Conservation (phyloP, 2,329 filamentous ascomycete species). For the Alternaria triticina region DNA sequence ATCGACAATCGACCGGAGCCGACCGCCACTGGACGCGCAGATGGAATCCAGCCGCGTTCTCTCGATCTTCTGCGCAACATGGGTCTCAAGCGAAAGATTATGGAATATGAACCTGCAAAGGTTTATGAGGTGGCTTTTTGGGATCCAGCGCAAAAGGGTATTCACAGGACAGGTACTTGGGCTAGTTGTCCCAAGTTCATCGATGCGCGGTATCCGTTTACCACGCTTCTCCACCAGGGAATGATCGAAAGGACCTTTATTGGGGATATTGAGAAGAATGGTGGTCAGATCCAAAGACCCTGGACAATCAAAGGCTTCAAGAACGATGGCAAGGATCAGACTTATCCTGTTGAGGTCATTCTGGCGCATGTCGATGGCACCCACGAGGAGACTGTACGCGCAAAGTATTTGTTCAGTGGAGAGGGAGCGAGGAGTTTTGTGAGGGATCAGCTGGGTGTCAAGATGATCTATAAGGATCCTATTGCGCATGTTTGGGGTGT, state of each 20-base stretch:
- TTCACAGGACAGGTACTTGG: constrained; percentile 72
- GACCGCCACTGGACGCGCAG: constrained; percentile 83
- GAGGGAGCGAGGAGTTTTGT: constrained; percentile 68
- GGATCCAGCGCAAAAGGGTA: constrained; percentile 63
- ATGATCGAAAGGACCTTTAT: constrained; percentile 68
- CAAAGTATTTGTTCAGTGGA: constrained; percentile 69
- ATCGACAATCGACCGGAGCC: constrained; percentile 89
- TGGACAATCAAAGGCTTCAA: constrained; percentile 68
- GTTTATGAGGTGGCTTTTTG: constrained; percentile 77
- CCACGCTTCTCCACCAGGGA: constrained; percentile 67
- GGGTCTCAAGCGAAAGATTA: constrained; percentile 85
- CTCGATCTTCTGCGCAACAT: constrained; percentile 87
- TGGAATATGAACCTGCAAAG: constrained; percentile 85
- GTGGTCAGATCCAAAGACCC: constrained; percentile 62
- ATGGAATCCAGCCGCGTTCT: constrained; percentile 90
- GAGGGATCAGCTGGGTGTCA: constrained; percentile 69
- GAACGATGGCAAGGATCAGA: constrained; percentile 65
- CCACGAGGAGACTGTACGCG: constrained; percentile 67
- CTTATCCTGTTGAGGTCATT: constrained; percentile 81
- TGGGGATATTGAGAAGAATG: constrained; percentile 65
- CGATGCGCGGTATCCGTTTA: constrained; percentile 69
- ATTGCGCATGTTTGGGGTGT: constrained; percentile 71
- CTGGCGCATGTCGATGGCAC: constrained; percentile 79
- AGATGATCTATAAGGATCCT: constrained; percentile 67
- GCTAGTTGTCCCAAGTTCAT: constrained; percentile 86